Conservation (phyloP, 345 rosid species). For the Turnera subulata region DNA sequence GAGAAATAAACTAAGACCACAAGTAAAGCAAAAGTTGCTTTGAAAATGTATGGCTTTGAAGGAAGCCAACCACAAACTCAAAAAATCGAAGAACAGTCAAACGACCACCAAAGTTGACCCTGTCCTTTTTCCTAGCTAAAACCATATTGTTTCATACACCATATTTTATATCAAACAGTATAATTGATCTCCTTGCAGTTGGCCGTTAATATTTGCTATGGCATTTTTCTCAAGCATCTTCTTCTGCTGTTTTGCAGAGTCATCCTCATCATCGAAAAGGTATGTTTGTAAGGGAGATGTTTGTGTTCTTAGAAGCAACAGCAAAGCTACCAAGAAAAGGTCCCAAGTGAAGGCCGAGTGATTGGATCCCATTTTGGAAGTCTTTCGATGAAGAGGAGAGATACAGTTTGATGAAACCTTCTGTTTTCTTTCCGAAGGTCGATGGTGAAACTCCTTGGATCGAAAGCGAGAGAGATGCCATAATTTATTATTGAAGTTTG, state of each 20-base stretch:
- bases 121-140: too few relatives aligned
- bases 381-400: neutral
- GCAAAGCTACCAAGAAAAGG: constrained; percentile 4
- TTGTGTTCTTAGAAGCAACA: constrained; percentile 24
- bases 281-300: constrained; percentile 41
- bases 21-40: too few relatives aligned
- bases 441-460: neutral
- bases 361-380: neutral
- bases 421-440: neutral
- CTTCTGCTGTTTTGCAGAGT: constrained; percentile 31
- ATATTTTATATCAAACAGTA: too few relatives aligned
- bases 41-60: too few relatives aligned
- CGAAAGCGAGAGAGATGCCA: too few relatives aligned
- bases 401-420: neutral
- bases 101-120: too few relatives aligned
- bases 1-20: too few relatives aligned
- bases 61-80: too few relatives aligned
- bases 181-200: too few relatives aligned
- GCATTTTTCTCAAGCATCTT: constrained; percentile 33
- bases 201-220: constrained; percentile 8
- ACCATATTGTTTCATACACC: too few relatives aligned
- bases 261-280: constrained; percentile 10
- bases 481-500: neutral
- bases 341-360: constrained; percentile 13
- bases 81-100: too few relatives aligned